These are phyloP conservation scores for Meyerozyma carpophila DNA, from an alignment of 1,139 yeast genomes.

Conservation along the genomic window DNA sequence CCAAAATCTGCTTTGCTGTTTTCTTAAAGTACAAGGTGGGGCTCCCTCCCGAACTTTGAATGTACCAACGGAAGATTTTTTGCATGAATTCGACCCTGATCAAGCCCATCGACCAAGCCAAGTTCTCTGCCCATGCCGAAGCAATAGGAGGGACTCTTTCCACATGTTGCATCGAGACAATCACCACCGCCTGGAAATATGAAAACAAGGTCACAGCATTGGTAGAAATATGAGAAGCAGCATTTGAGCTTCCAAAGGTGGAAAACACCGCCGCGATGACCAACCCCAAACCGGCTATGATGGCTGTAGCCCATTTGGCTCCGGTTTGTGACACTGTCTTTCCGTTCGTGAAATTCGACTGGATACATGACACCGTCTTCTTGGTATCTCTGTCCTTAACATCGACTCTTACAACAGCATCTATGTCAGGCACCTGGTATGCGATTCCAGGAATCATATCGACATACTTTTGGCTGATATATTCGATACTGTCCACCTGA, in stretches of 20 bases:
- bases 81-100: slow-evolving; percentile 68
- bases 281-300: slow-evolving; percentile 72
- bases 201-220: slow-evolving; percentile 68
- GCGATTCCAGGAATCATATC: slow-evolving; percentile 65
- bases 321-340: slow-evolving; percentile 72
- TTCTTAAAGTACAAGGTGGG: slow-evolving; percentile 59
- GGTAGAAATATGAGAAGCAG: slow-evolving; percentile 74
- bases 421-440: slow-evolving; percentile 71
- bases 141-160: slow-evolving; percentile 77
- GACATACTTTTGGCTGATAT: slow-evolving; percentile 42
- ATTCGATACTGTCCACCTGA: slow-evolving; percentile 61
- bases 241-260: slow-evolving; percentile 71
- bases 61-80: slow-evolving; percentile 73
- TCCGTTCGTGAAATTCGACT: slow-evolving; percentile 64
- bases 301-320: slow-evolving; percentile 82
- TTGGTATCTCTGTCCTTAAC: slow-evolving; percentile 35
- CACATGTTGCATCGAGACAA: slow-evolving; percentile 67
- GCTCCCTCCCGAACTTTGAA: slow-evolving; percentile 73
- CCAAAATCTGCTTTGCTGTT: slow-evolving; percentile 55
- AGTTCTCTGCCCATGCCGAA: slow-evolving; percentile 72
- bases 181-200: slow-evolving; percentile 73
- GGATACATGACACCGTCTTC: slow-evolving; percentile 58
- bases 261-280: slow-evolving; percentile 63
- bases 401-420: slow-evolving; percentile 58
- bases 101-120: slow-evolving; percentile 85